phyloP scores from a whole-genome alignment of 139 green algal genomes.

The Desmodesmus armatus region DNA sequence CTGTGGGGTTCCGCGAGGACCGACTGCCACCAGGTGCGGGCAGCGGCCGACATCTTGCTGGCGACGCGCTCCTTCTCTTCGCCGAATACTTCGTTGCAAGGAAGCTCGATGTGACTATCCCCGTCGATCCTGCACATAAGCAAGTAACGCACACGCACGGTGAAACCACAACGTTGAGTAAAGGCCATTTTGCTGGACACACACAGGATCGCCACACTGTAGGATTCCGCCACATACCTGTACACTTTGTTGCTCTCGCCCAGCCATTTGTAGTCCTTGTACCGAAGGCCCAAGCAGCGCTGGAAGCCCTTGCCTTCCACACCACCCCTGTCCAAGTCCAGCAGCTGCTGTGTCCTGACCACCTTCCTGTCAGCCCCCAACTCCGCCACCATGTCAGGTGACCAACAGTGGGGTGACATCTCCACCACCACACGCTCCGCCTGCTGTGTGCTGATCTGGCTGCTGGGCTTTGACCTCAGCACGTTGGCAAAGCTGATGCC shows the following conservation, averaged over 20 bases:
- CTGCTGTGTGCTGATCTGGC: background rate
- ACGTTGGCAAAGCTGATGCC: slow-evolving; percentile 36
- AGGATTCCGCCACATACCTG: background rate
- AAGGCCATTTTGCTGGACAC: background rate
- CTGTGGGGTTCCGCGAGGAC: background rate
- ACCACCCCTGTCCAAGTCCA: slow-evolving; percentile 36
- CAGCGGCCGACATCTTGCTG: background rate
- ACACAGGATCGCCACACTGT: background rate
- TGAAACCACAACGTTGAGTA: background rate
- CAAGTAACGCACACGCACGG: background rate
- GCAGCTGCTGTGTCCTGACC: slow-evolving; percentile 26
- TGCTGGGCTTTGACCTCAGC: background rate
- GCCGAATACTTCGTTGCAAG: slow-evolving; percentile 28
- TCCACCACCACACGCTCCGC: background rate
- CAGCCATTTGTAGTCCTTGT: slow-evolving; percentile 41
- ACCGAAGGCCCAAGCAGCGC: slow-evolving; percentile 27
- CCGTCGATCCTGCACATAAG: slow-evolving; percentile 11
- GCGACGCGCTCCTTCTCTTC: background rate
- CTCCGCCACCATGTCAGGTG: slow-evolving; percentile 20
- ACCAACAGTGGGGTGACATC: slow-evolving; percentile 1
- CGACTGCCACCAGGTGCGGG: background rate
- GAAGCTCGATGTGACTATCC: slow-evolving; percentile 18
- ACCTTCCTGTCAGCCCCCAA: slow-evolving; percentile 28
- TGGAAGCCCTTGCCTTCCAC: slow-evolving; percentile 30
- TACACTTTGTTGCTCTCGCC: slow-evolving; percentile 27